Evolutionary conservation across 2,329 filamentous ascomycete genomes (phyloP), one percentile per base, ranked within the genome.

Genomic region (Calonectria crousiana): DNA sequence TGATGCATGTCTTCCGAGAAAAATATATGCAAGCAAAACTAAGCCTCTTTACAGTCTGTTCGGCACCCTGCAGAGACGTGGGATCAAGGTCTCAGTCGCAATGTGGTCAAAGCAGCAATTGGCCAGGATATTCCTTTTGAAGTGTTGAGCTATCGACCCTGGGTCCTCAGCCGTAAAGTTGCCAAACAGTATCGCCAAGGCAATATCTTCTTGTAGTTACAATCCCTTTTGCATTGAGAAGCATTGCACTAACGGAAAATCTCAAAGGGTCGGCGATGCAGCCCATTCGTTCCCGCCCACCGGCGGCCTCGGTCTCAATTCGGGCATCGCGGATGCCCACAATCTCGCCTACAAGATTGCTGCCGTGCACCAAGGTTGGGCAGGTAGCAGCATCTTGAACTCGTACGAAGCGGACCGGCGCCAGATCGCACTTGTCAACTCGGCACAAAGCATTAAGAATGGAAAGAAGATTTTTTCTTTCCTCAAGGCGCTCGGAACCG

Each of bases 361-460:
- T 0, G 82, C 82, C 0, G 83, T 85, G 1, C 82, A 84, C 30
- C 81, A 84, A 28, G 78, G 76, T 0, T 74, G 76, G 82, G 84
- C 73, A 67, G 76, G 70, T 74, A 72, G 58, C 41, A 73, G 23
- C 6, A 81, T 86, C 0, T 81, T 87, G 9, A 78, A 84, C 30
- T 83, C 81, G 1, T 87, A 87, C 70, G 75, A 84, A 26, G 47
- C 72, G 3, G 86, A 88, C 6, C 79, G 85, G 1, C 83, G 81
- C 6, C 84, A 83, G 20, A 82, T 87, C 13, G 85, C 86, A 0
- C 71, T 84, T 2, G 81, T 86, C 0, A 86, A 86, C 67, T 83
- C 86, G 0, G 76, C 81, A 4, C 86, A 88, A 69, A 87, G 85
- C 69, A 83, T 87, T 47, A 86, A 87, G 68, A 88, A 88, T 30